These are phyloP conservation scores for Phytophthora pinifolia DNA, from an alignment of 352 stramenopile species.

Conservation along the genomic window DNA sequence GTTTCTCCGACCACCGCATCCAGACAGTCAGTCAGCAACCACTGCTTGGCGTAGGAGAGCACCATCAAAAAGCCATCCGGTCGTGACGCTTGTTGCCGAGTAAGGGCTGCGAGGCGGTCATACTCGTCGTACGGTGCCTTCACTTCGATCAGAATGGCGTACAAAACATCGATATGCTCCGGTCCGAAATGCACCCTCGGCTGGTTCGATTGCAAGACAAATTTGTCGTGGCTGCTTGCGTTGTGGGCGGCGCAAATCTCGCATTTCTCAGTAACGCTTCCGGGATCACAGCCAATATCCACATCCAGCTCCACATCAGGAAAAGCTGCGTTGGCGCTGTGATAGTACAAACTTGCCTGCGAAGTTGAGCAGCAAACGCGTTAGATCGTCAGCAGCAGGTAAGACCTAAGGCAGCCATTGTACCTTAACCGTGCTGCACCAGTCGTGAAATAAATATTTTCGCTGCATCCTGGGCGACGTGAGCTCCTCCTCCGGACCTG, in stretches of 20 bases:
- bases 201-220: constrained; percentile 30
- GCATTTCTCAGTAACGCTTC: constrained; percentile 32
- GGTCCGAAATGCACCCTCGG: constrained; percentile 72
- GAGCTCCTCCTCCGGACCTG: constrained; percentile 1
- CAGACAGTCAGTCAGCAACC: constrained; percentile 76
- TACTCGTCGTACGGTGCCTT: constrained; percentile 88
- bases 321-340: constrained; percentile 75
- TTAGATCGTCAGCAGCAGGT: constrained; percentile 6
- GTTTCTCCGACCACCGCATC: constrained; percentile 59
- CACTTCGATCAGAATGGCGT: constrained; percentile 85
- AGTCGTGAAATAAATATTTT: constrained; percentile 88
- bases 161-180: constrained; percentile 84
- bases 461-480: constrained; percentile 19
- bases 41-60: constrained; percentile 84
- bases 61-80: constrained; percentile 86
- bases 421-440: constrained; percentile 79
- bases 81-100: constrained; percentile 71
- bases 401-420: neutral
- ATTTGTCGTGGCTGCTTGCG: constrained; percentile 12
- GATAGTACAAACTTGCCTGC: constrained; percentile 70
- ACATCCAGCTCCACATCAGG: constrained; percentile 82
- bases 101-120: constrained; percentile 65
- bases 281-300: constrained; percentile 45
- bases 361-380: neutral
- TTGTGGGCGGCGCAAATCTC: constrained; percentile 36